Conservation (phyloP, 768 basidiomycete species). For the Tylopilus subfusipes region DNA sequence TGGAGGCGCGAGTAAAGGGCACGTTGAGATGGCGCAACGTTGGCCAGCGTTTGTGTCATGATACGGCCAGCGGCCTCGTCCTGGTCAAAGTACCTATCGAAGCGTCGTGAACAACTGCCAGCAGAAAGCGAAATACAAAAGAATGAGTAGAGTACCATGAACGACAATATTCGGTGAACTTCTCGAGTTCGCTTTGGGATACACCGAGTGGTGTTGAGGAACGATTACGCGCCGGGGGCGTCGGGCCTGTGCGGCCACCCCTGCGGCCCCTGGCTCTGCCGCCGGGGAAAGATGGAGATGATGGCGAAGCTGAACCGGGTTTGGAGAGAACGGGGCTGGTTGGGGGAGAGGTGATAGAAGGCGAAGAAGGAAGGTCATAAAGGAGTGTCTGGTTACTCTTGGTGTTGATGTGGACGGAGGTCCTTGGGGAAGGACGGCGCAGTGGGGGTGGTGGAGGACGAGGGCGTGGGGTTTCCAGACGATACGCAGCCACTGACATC, state of each 20-base stretch:
- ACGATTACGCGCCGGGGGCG: slow-evolving; percentile 56
- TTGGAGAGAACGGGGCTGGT: slow-evolving; percentile 45
- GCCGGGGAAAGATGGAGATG: slow-evolving; percentile 52
- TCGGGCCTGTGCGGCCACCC: slow-evolving; percentile 45
- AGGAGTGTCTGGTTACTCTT: slow-evolving; percentile 61
- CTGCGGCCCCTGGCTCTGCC: slow-evolving; percentile 47
- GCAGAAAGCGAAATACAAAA: not conserved
- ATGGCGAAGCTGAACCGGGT: slow-evolving; percentile 46
- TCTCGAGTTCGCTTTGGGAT: slow-evolving; percentile 65
- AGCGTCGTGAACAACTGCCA: slow-evolving; percentile 7
- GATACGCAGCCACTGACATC: slow-evolving; percentile 64
- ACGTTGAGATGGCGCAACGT: slow-evolving; percentile 77
- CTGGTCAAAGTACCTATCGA: slow-evolving; percentile 75
- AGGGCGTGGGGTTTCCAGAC: slow-evolving; percentile 60
- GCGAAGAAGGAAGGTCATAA: slow-evolving; percentile 68
- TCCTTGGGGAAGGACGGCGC: slow-evolving; percentile 45
- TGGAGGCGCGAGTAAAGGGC: slow-evolving; percentile 86
- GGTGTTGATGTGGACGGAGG: slow-evolving; percentile 41
- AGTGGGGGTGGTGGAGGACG: slow-evolving; percentile 58
- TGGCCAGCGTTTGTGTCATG: slow-evolving; percentile 81
- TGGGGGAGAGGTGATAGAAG: slow-evolving; percentile 51
- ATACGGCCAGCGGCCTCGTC: slow-evolving; percentile 72
- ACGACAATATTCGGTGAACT: slow-evolving; percentile 72
- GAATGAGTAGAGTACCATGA: slow-evolving; percentile 54
- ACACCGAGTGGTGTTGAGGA: slow-evolving; percentile 69